Evolutionary conservation across 768 basidiomycete species (phyloP), one percentile per base, ranked within the genome.

Genomic region (Tephrocybe sp.): DNA sequence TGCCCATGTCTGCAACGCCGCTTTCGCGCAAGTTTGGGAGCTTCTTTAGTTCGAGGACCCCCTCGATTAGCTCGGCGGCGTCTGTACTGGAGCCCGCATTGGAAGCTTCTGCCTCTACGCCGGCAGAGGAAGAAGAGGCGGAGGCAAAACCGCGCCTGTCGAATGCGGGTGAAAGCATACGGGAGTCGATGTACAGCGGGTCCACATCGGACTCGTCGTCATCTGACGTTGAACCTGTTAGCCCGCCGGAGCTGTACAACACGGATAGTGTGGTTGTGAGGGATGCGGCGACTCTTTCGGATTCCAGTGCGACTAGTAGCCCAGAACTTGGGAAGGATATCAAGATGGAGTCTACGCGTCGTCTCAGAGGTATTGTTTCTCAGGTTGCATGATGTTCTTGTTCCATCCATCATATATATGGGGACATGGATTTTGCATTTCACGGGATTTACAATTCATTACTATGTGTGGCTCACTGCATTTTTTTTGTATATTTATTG

Each of bases 1-100:
- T 50, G 59, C 71, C 65, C 13, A 60, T 58, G 13, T 56, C 66
- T 3, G 62, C 68, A 13, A 72, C 75, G 14, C 82, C 81, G 1
- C 68, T 84, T n/a, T 67, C 82, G 31, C 76, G 77, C 59, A 89
- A 87, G 69, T 60, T 91, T 39, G 85, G 86, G 4, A 84, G 83
- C 8, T 82, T 90, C 65, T 90, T 90, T 62, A 71, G 77, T 49
- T 73, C 83, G 23, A 72, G 84, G 52, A 68, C 68, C 17, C 52
- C 59, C 9, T 51, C 55, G 3, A 31, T 47, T 0, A 63, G 68
- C 2, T 56, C 72, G 0, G 16, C 56, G 4, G 33, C 54, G 23
- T 53, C 57, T 13, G 43, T 65, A 13, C 49, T 60, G 17, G 55
- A 64, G 13, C 66, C 68, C 7, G 26, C 26, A 6, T 67, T 63